Percentiles rank a stretch among this genome's conserved stretches.
Evolutionary conservation across 1,284 basidiomycete species (phyloP).

Genomic region (Trametes pubescens): DNA sequence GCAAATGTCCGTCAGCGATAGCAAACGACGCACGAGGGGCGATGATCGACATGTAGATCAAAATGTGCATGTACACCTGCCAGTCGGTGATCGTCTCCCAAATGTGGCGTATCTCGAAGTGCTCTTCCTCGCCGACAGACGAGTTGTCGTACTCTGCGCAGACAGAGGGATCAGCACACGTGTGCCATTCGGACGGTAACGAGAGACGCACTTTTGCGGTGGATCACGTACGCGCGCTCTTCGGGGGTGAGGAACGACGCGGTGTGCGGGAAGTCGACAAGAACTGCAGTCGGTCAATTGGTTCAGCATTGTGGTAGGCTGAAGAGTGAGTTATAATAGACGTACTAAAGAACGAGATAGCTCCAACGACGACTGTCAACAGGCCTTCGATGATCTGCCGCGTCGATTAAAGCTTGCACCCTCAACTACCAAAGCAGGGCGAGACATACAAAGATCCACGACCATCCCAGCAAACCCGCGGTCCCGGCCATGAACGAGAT

Average conservation of each 20-base stretch:
- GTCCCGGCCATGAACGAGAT: slow-evolving; percentile 54
- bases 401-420: slow-evolving; percentile 47
- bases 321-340: no score
- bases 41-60: slow-evolving; percentile 68
- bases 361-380: slow-evolving; percentile 59
- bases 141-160: slow-evolving; percentile 68
- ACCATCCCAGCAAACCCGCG: slow-evolving; percentile 51
- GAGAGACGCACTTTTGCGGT: slow-evolving; percentile 60
- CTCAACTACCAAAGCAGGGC: slow-evolving; percentile 19
- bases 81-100: slow-evolving; percentile 65
- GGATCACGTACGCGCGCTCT: slow-evolving; percentile 63
- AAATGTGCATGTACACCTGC: slow-evolving; percentile 71
- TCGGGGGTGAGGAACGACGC: slow-evolving; percentile 67
- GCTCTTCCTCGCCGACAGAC: slow-evolving; percentile 70
- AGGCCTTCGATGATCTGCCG: slow-evolving; percentile 65
- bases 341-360: slow-evolving; percentile 56
- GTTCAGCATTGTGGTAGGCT: no score
- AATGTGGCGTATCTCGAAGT: slow-evolving; percentile 61
- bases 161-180: not conserved
- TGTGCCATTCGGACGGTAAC: slow-evolving; percentile 17
- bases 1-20: not conserved
- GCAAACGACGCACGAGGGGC: slow-evolving; percentile 57
- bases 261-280: slow-evolving; percentile 66
- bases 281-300: no score
- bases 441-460: slow-evolving; percentile 55